These are phyloP conservation scores for Astrocystis sublimbata DNA, from an alignment of 495 filamentous ascomycete species.

Conservation along the genomic window DNA sequence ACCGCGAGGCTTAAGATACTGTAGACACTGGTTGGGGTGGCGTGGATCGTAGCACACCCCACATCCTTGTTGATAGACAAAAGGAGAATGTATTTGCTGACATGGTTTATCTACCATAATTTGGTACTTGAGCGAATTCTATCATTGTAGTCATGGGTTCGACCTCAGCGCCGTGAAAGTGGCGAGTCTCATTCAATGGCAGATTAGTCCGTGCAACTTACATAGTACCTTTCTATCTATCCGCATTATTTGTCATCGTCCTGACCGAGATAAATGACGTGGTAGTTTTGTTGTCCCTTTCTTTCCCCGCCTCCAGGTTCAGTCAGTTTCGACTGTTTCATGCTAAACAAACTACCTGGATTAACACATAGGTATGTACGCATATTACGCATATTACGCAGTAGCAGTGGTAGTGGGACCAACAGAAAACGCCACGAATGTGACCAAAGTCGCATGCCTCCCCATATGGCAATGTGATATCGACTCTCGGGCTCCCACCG, in stretches of 20 bases:
- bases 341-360: constrained; percentile 11
- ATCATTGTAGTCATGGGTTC: not conserved
- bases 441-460: not conserved
- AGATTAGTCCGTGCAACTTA: no score
- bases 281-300: no score
- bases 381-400: no score
- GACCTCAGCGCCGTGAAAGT: not conserved
- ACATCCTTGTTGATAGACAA: not conserved
- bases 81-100: not conserved
- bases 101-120: not conserved
- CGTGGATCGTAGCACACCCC: constrained; percentile 1
- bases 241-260: not conserved
- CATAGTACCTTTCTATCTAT: no score
- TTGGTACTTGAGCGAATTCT: not conserved
- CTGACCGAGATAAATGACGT: not conserved
- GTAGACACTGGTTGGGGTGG: not conserved
- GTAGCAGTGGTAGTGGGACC: not conserved
- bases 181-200: no score
- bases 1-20: constrained; percentile 7
- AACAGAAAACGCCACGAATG: not conserved
- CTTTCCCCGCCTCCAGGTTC: no score
- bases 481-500: not conserved
- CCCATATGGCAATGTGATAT: not conserved
- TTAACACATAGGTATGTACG: no score
- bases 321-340: constrained; percentile 2